A percentile compares a stretch with the other conserved stretches of the same genome.
phyloP scores from a whole-genome alignment of 2,329 filamentous ascomycete genomes.

The Atkinsonella hypoxylon region DNA sequence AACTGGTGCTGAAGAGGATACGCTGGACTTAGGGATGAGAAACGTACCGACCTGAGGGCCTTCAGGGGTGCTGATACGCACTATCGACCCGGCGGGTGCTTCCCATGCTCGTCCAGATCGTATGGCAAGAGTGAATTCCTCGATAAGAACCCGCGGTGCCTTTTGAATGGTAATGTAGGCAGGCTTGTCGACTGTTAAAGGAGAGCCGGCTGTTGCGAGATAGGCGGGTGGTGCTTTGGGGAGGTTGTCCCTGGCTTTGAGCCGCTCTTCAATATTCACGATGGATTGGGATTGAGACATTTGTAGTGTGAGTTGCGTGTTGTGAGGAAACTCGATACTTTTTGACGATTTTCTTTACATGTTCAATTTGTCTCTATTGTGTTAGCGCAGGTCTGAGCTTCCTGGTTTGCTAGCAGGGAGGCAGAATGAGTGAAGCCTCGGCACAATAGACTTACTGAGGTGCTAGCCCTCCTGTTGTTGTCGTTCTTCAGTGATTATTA shows the following conservation, averaged over 20 bases:
- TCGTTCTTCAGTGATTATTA: no score
- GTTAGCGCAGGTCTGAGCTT: not conserved
- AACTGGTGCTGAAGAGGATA: not conserved
- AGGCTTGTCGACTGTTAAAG: constrained; percentile 29
- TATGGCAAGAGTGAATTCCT: constrained; percentile 55
- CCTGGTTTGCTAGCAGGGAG: not conserved
- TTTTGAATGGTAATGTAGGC: constrained; percentile 51
- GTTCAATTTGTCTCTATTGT: no score
- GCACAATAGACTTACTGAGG: no score
- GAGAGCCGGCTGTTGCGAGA: constrained; percentile 29
- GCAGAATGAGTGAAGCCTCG: no score
- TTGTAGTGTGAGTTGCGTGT: not conserved
- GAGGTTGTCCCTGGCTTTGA: constrained; percentile 30
- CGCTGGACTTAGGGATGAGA: not conserved
- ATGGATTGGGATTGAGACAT: constrained; percentile 7
- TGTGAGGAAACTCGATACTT: not conserved
- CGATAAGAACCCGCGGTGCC: constrained; percentile 27
- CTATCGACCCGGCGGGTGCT: constrained; percentile 54
- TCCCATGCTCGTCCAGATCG: constrained; percentile 64
- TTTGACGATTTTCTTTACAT: not conserved
- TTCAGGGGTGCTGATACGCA: constrained; percentile 62
- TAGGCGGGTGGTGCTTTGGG: constrained; percentile 38
- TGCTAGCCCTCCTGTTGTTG: no score
- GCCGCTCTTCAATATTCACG: constrained; percentile 22
- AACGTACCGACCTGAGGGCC: constrained; percentile 59